Evolutionary conservation across 139 green algal genomes (phyloP).

Genomic region (Chlamydomonas asymmetrica): DNA sequence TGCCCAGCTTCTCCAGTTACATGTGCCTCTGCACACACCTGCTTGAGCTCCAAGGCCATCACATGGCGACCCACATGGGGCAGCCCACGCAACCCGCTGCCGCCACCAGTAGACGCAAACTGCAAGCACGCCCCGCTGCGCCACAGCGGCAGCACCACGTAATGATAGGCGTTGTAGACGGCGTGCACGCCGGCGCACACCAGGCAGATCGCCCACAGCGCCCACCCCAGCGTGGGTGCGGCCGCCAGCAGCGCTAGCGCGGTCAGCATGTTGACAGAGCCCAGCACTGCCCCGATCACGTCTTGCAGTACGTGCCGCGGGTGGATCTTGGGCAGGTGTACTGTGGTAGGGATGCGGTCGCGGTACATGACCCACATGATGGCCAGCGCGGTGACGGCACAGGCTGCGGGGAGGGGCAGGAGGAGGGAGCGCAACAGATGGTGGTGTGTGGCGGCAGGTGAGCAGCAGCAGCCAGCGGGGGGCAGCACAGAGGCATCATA

Average conservation of each 20-base stretch:
- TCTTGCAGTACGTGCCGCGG: slow-evolving; percentile 31
- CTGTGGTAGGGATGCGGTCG: slow-evolving; percentile 1
- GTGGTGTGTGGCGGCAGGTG: no score
- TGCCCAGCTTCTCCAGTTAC: no score
- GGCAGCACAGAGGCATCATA: not conserved
- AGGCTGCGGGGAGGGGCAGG: slow-evolving; percentile 19
- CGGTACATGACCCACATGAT: slow-evolving; percentile 31
- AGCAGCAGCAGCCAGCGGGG: not conserved
- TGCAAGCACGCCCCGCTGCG: not conserved
- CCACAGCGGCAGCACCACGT: slow-evolving; percentile 13
- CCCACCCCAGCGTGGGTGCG: slow-evolving; percentile 36
- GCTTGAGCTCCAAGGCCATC: no score
- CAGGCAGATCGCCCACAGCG: slow-evolving; percentile 45
- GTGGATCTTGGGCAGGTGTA: slow-evolving; percentile 35
- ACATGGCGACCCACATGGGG: no score
- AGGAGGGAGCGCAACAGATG: not conserved
- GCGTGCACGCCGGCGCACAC: slow-evolving; percentile 33
- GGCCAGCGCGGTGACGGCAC: slow-evolving; percentile 2
- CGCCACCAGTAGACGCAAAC: no score
- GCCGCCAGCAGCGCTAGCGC: slow-evolving; percentile 48
- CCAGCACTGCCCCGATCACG: slow-evolving; percentile 25
- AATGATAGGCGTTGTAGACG: slow-evolving; percentile 30
- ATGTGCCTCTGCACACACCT: no score
- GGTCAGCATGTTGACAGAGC: slow-evolving; percentile 23
- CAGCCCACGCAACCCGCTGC: no score